These are phyloP conservation scores for Bolboschoenoplectus hybrid DNA, from an alignment of 202 grass and related monocot species.

Conservation along the genomic window DNA sequence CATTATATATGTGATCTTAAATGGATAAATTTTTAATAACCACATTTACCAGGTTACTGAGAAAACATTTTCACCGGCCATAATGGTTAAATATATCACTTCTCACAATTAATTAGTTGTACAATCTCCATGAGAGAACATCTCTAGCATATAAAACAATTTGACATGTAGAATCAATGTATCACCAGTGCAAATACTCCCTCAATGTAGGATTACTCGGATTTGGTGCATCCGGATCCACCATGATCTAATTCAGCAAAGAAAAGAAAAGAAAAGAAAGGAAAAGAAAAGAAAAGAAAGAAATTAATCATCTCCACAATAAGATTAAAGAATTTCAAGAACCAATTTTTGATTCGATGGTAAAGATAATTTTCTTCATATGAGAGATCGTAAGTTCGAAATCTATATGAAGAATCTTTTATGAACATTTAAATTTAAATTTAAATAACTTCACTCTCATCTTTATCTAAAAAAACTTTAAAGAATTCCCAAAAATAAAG, in stretches of 20 bases:
- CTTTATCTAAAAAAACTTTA: too few species aligned
- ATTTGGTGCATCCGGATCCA: constrained; percentile 88
- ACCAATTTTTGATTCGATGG: too few species aligned
- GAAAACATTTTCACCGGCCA: not conserved
- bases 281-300: not conserved
- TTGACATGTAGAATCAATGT: not conserved
- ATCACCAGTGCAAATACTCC: constrained; percentile 93
- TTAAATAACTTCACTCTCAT: too few species aligned
- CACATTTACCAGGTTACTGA: not conserved
- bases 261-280: not conserved
- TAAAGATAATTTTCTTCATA: too few species aligned
- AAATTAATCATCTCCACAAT: too few species aligned
- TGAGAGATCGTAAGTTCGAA: too few species aligned
- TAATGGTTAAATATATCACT: not conserved
- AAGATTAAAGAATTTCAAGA: too few species aligned
- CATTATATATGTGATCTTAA: not conserved
- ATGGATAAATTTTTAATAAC: not conserved
- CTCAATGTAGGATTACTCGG: constrained; percentile 75
- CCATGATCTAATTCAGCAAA: constrained; percentile 57
- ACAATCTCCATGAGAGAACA: not conserved
- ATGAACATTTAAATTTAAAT: too few species aligned
- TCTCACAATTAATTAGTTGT: not conserved
- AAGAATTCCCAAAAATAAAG: not conserved
- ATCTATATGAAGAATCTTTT: too few species aligned
- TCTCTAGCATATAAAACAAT: not conserved